Conservation (phyloP, 2,329 filamentous ascomycete genomes). For the Nothopassalora personata region DNA sequence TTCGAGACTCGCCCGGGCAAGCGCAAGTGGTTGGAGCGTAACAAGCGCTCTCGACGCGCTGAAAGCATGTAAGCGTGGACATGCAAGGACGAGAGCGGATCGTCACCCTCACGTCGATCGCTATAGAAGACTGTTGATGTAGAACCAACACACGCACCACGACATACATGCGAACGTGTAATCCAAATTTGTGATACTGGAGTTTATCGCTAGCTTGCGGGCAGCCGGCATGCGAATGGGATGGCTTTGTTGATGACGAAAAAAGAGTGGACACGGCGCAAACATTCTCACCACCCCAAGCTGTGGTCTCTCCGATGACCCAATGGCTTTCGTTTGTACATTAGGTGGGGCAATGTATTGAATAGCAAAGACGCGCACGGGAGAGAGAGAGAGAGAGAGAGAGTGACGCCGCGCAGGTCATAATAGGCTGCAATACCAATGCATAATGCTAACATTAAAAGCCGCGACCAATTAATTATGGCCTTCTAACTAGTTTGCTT, state of each 20-base stretch:
- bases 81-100: too few relatives aligned
- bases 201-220: too few relatives aligned
- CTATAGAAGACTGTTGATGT: too few relatives aligned
- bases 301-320: not conserved
- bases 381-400: too few relatives aligned
- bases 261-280: not conserved
- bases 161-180: too few relatives aligned
- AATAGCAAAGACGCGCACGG: not conserved
- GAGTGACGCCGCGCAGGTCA: not conserved
- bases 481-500: not conserved
- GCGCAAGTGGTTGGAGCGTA: conserved; percentile 51
- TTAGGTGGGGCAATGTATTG: not conserved
- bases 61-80: conserved; percentile 10
- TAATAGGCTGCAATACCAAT: not conserved
- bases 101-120: too few relatives aligned
- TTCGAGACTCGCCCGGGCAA: conserved; percentile 88
- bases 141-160: too few relatives aligned
- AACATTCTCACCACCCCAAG: too few relatives aligned
- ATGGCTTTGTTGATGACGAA: not conserved
- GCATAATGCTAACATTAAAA: not conserved
- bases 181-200: too few relatives aligned
- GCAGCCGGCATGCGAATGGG: not conserved
- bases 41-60: conserved; percentile 32
- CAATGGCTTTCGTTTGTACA: not conserved
- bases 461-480: not conserved